Base-by-base conservation (phyloP, 306 rosid species). In the Arachis stenosperma region DNA sequence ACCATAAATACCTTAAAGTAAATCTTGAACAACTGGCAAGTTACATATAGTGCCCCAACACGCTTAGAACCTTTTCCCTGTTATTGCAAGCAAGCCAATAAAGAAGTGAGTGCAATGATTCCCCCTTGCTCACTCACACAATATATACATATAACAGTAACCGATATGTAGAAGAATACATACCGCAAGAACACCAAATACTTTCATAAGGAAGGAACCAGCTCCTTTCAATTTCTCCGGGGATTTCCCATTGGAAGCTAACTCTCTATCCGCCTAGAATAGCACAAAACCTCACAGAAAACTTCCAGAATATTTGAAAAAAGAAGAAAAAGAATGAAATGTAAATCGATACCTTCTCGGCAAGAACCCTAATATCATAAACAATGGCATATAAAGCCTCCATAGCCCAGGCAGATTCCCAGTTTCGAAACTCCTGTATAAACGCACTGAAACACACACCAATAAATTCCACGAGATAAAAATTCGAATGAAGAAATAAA, bases 51-150 rank as follows among this genome's bases (percentile, higher is more conserved):
- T 53, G 99, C 97, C 78, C 99, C 97, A 71, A 94, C 91, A 61
- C 99, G 96, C 85, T 94, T 94, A 17, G 91, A 83, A 60, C 99
- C 99, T 87, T 94, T 94, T 74, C 96, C 99, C 99, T 94, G 78
- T 7, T 7, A 70, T 78, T 11, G 17, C 46, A 72, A 37, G 14
- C 61, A 70, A 76, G 62, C 41, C 54, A 81, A 13, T 15, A 58
- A 74, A 82, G 63, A 27, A 40, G 44, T 78, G 53, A 82, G 74
- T 50, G 72, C 50, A 50, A 52, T 43, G 51, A 30, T 74, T 62
- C 52, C 15, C 37, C 27, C 27, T 22, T 22, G 27, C 27, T 22
- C 27, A 22, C 27, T 22, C 27, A 22, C 27, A 22, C 27, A 22
- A 17, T 17, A 17, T 17, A 17, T 22, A 22, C 1, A 17, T 22